These are phyloP conservation scores for Spiraea crenata DNA, from an alignment of 331 rosid genomes.

Conservation along the genomic window DNA sequence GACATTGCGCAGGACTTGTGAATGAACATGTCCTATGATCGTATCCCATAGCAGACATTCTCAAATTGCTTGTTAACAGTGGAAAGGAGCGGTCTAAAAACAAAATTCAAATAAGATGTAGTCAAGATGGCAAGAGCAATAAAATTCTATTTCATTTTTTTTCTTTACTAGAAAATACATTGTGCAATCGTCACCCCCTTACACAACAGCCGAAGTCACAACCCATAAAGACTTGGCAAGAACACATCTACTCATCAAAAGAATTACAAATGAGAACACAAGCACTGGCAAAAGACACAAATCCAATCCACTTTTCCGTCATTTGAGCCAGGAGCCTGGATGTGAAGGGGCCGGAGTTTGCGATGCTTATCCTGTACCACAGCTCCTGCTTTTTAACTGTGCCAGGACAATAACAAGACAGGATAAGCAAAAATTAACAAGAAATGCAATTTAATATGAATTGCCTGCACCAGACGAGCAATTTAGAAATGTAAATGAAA, in stretches of 20 bases:
- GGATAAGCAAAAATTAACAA: background rate
- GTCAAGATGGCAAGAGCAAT: background rate
- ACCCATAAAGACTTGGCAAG: conserved; percentile 33
- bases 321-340: conserved; percentile 25
- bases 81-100: background rate
- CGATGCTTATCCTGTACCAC: conserved; percentile 7
- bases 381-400: conserved; percentile 15
- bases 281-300: conserved; percentile 7
- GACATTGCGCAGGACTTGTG: too few relatives aligned
- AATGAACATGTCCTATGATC: too few relatives aligned
- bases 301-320: background rate
- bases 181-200: conserved; percentile 12
- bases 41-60: too few relatives aligned
- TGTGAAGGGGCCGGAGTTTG: conserved; percentile 19
- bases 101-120: background rate
- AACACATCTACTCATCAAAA: conserved; percentile 21
- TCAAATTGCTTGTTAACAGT: too few relatives aligned
- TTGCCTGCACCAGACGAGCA: background rate
- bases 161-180: conserved; percentile 18
- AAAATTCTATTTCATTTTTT: background rate
- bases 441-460: background rate
- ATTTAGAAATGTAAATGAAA: background rate
- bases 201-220: conserved; percentile 27
- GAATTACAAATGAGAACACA: conserved; percentile 20
- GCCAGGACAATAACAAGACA: background rate